phyloP scores from a whole-genome alignment of 192 early-diverging fungal genomes.

The Rhizoclosmatium globosum region DNA sequence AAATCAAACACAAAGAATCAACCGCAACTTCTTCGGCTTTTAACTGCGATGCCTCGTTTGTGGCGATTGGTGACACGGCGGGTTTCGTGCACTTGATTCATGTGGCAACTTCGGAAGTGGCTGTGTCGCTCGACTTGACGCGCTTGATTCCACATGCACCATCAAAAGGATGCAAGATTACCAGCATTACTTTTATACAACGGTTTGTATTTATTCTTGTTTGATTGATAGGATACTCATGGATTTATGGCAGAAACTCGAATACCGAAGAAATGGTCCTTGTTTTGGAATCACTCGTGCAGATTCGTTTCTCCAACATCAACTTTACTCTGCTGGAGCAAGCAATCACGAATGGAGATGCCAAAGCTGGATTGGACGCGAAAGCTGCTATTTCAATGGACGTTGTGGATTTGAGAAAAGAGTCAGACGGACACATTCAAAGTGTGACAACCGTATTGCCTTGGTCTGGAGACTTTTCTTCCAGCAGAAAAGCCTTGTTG shows the following conservation, averaged over 20 bases:
- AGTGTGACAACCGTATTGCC: conserved; percentile 15
- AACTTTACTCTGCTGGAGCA: conserved; percentile 28
- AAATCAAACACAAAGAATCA: background rate
- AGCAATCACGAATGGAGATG: conserved; percentile 25
- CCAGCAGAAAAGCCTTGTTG: background rate
- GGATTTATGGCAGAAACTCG: background rate
- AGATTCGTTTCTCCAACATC: conserved; percentile 46
- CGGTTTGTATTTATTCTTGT: too few species aligned
- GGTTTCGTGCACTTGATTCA: conserved; percentile 49
- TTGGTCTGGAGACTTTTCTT: conserved; percentile 5
- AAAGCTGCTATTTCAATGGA: conserved; percentile 35
- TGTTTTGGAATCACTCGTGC: conserved; percentile 31
- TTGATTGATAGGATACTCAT: background rate
- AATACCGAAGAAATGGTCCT: conserved; percentile 42
- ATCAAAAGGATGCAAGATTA: background rate
- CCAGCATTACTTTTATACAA: too few species aligned
- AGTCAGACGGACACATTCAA: conserved; percentile 2
- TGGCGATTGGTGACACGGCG: conserved; percentile 43
- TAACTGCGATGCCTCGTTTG: conserved; percentile 36
- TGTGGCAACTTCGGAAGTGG: conserved; percentile 14
- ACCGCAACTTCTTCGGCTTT: conserved; percentile 31
- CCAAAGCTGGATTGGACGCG: background rate
- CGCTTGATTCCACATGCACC: background rate
- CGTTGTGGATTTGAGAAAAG: conserved; percentile 31
- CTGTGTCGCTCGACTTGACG: background rate